Conservation (phyloP, 495 filamentous ascomycete genomes). For the Penicillium coprophilum region DNA sequence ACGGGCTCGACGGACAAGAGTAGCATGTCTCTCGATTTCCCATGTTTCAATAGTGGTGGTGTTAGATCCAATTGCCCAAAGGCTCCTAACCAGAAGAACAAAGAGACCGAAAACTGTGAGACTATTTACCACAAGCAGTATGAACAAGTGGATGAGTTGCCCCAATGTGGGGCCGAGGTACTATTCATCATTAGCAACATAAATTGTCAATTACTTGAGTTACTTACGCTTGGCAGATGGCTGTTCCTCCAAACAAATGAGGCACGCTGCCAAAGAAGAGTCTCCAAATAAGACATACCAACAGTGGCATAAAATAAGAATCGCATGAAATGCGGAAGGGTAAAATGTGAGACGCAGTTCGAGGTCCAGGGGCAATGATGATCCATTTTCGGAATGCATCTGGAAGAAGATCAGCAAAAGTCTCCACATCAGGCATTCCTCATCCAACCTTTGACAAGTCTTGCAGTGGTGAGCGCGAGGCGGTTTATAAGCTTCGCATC, state of each 20-base stretch:
- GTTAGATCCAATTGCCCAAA: constrained; percentile 59
- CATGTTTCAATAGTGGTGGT: constrained; percentile 88
- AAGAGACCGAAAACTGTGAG: constrained; percentile 63
- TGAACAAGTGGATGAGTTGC: constrained; percentile 65
- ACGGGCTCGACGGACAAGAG: constrained; percentile 61
- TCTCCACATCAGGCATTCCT: not conserved
- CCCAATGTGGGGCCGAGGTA: constrained; percentile 73
- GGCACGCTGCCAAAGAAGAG: constrained; percentile 57
- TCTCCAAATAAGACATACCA: constrained; percentile 64
- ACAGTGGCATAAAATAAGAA: constrained; percentile 78
- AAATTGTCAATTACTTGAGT: not conserved
- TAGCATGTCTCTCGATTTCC: constrained; percentile 87
- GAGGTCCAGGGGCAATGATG: constrained; percentile 97
- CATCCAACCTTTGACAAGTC: constrained; percentile 65
- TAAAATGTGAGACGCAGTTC: constrained; percentile 90
- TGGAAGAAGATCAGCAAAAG: constrained; percentile 27
- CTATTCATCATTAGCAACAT: constrained; percentile 30
- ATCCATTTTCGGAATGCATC: constrained; percentile 96
- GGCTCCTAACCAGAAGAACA: constrained; percentile 61
- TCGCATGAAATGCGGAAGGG: constrained; percentile 86
- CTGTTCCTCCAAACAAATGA: constrained; percentile 64
- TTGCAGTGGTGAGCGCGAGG: constrained; percentile 91
- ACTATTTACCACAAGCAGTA: constrained; percentile 60
- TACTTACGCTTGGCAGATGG: constrained; percentile 63
- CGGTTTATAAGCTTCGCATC: constrained; percentile 80